Evolutionary conservation across 2,329 filamentous ascomycete genomes (phyloP).

Genomic region (Zymoseptoria crescenta): DNA sequence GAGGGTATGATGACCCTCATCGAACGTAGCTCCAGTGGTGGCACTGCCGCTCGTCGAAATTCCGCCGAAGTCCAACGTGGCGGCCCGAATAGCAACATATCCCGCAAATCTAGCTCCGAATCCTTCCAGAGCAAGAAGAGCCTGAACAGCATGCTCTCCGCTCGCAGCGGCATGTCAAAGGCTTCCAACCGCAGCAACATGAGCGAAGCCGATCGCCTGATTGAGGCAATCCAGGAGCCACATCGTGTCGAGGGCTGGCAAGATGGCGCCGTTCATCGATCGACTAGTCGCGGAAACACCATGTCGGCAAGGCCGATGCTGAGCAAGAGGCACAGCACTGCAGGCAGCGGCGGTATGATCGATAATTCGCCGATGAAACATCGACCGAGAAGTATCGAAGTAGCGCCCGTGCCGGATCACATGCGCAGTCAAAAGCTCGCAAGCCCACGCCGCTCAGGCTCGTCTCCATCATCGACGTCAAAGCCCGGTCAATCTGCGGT

Average conservation of each 20-base stretch:
- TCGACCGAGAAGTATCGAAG: conserved; percentile 19
- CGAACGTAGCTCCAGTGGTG: conserved; percentile 34
- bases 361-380: conserved; percentile 7
- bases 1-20: conserved; percentile 56
- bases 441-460: conserved; percentile 32
- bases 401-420: conserved; percentile 13
- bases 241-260: conserved; percentile 29
- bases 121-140: conserved; percentile 47
- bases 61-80: conserved; percentile 4
- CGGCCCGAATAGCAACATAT: conserved; percentile 6
- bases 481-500: conserved; percentile 34
- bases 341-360: conserved; percentile 3
- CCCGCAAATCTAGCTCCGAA: conserved; percentile 34
- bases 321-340: conserved; percentile 22
- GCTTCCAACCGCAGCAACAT: conserved; percentile 35
- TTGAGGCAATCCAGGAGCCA: conserved; percentile 62
- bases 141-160: conserved; percentile 37
- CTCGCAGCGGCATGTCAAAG: conserved; percentile 26
- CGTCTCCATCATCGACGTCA: conserved; percentile 18
- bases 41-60: conserved; percentile 16
- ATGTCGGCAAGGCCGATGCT: conserved; percentile 16
- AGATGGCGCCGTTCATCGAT: conserved; percentile 11
- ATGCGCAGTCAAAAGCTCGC: conserved; percentile 11
- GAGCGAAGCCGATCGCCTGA: conserved; percentile 62
- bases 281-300: conserved; percentile 15